Percentiles rank a stretch among this genome's conserved stretches.
These are phyloP conservation scores for Echinochloa phyllopogon DNA, from an alignment of 176 grass and related monocot genomes.

Conservation along the genomic window DNA sequence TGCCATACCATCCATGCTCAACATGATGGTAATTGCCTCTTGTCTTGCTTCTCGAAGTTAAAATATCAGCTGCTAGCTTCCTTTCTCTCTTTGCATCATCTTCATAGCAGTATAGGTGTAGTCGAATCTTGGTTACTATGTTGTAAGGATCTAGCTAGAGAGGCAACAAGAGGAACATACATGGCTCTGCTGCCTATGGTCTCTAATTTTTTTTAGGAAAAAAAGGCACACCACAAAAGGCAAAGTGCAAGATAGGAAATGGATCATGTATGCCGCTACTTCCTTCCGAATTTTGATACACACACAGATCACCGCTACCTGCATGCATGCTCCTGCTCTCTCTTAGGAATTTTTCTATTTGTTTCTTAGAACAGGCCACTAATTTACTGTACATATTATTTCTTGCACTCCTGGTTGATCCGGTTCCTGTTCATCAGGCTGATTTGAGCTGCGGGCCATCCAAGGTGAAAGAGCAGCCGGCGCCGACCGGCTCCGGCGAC, in stretches of 20 bases:
- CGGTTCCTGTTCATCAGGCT: constrained; percentile 3
- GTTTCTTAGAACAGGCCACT: neutral
- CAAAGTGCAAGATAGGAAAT: constrained; percentile 33
- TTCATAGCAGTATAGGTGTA: neutral
- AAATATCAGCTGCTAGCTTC: neutral
- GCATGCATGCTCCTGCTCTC: neutral
- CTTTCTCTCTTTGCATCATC: constrained; percentile 42
- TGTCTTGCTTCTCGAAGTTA: constrained; percentile 41
- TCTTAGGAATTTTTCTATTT: neutral
- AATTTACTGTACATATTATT: neutral
- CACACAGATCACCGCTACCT: neutral
- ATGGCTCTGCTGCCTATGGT: constrained; percentile 20
- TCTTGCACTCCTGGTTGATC: constrained; percentile 23
- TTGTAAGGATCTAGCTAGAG: constrained; percentile 43
- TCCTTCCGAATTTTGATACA: neutral
- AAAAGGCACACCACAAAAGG: constrained; percentile 17
- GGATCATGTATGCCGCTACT: neutral
- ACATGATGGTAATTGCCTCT: constrained; percentile 63
- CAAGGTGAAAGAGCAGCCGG: constrained; percentile 6
- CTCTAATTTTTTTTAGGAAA: constrained; percentile 31
- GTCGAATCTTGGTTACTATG: constrained; percentile 42
- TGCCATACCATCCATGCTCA: constrained; percentile 49
- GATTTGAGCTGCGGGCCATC: constrained; percentile 48
- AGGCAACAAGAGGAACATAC: constrained; percentile 35
- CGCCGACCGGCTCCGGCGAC: constrained; percentile 37